phyloP scores from a whole-genome alignment of 106 monocot species.

The Alisma plantagoaquatica region DNA sequence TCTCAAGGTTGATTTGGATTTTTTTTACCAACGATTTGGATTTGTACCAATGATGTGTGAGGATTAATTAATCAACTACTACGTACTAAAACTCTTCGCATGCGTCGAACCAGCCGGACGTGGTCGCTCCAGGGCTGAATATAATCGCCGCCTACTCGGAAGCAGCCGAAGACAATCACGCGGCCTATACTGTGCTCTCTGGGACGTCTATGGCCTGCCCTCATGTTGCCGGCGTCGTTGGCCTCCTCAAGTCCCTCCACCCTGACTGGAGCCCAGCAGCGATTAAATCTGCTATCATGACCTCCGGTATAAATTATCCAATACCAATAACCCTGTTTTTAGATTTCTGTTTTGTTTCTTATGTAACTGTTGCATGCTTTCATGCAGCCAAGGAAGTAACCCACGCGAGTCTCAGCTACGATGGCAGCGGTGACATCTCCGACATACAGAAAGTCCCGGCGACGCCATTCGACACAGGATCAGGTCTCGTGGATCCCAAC shows the following conservation, averaged over 20 bases:
- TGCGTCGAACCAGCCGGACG: slow-evolving; percentile 63
- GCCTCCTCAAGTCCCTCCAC: slow-evolving; percentile 35
- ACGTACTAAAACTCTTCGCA: neutral
- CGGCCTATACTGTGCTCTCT: slow-evolving; percentile 7
- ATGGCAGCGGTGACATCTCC: too few relatives aligned
- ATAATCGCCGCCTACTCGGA: slow-evolving; percentile 30
- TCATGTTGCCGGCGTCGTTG: slow-evolving; percentile 35
- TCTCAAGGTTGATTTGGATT: slow-evolving; percentile 26
- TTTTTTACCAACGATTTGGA: neutral
- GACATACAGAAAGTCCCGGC: too few relatives aligned
- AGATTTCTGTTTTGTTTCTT: too few relatives aligned
- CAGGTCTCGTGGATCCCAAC: slow-evolving; percentile 38
- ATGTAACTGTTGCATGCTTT: too few relatives aligned
- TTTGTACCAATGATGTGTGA: neutral
- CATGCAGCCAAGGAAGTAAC: too few relatives aligned
- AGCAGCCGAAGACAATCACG: neutral
- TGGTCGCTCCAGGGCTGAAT: slow-evolving; percentile 34
- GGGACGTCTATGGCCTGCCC: slow-evolving; percentile 58
- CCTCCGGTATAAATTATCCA: too few relatives aligned
- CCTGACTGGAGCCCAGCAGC: slow-evolving; percentile 39
- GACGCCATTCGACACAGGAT: slow-evolving; percentile 29
- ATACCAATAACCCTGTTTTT: too few relatives aligned
- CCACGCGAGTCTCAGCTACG: too few relatives aligned
- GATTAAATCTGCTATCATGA: slow-evolving; percentile 48
- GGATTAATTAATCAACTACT: neutral